Conservation (phyloP, 2,329 filamentous ascomycete genomes). For the Coniella lustricola region DNA sequence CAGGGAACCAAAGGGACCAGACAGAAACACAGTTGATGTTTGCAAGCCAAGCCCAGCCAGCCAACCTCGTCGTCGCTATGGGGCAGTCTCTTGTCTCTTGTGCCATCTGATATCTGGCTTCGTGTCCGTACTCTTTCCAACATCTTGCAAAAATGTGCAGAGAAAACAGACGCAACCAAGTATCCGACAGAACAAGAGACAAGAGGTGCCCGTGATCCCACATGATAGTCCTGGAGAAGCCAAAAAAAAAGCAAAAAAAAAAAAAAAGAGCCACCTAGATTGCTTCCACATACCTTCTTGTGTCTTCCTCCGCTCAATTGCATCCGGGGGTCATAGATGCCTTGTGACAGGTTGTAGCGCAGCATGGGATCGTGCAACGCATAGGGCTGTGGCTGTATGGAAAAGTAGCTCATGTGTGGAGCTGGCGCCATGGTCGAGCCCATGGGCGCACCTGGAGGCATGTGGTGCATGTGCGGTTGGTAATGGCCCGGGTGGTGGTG, state of each 20-base stretch:
- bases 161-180: not conserved
- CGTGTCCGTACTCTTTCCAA: not conserved
- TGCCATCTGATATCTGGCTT: not conserved
- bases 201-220: too few species aligned
- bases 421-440: slow-evolving; percentile 30
- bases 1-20: slow-evolving; percentile 7
- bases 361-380: slow-evolving; percentile 37
- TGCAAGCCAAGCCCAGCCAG: not conserved
- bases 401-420: slow-evolving; percentile 38
- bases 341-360: slow-evolving; percentile 40
- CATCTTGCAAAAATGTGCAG: not conserved
- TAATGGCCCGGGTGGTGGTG: slow-evolving; percentile 15
- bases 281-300: slow-evolving; percentile 44
- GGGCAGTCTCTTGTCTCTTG: not conserved
- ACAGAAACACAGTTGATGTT: slow-evolving; percentile 7
- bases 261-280: not conserved
- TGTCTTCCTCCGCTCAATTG: slow-evolving; percentile 42
- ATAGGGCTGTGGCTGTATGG: slow-evolving; percentile 34
- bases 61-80: not conserved
- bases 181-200: too few species aligned
- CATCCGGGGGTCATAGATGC: slow-evolving; percentile 36
- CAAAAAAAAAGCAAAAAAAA: not conserved
- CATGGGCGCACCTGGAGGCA: slow-evolving; percentile 27
- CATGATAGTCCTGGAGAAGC: too few species aligned
- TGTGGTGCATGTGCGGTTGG: slow-evolving; percentile 20